Conservation (phyloP, 208 protist genomes). For the Trypanosoma vivax region DNA sequence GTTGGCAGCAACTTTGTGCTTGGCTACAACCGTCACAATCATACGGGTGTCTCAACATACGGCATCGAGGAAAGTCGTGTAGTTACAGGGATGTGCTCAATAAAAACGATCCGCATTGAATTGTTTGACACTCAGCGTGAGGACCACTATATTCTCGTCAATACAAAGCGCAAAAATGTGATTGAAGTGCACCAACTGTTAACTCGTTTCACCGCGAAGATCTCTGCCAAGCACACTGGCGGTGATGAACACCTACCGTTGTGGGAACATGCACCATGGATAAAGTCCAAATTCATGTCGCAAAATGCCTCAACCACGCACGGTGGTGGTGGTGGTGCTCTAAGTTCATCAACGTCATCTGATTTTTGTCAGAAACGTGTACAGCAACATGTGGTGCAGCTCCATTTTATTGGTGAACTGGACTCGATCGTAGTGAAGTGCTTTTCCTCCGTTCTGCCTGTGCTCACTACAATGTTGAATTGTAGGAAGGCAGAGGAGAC, state of each 20-base stretch:
- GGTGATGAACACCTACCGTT: too few species aligned
- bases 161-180: constrained; percentile 18
- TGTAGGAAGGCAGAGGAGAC: too few species aligned
- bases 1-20: too few species aligned
- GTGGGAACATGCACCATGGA: too few species aligned
- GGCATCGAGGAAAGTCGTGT: constrained; percentile 28
- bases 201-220: constrained; percentile 50
- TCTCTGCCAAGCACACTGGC: constrained; percentile 19
- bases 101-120: constrained; percentile 26
- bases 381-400: constrained; percentile 18
- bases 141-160: constrained; percentile 35
- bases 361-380: not conserved
- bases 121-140: constrained; percentile 44
- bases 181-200: constrained; percentile 37
- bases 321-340: too few species aligned
- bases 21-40: not conserved
- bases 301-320: too few species aligned
- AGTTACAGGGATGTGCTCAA: constrained; percentile 52
- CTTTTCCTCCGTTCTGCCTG: constrained; percentile 25
- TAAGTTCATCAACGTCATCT: too few species aligned
- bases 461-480: constrained; percentile 6
- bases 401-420: constrained; percentile 65
- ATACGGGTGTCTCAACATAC: constrained; percentile 6
- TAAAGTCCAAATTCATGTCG: too few species aligned
- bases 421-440: constrained; percentile 21